Conservation (phyloP, 2,329 filamentous ascomycete genomes). For the Fusarium tjaetaba region DNA sequence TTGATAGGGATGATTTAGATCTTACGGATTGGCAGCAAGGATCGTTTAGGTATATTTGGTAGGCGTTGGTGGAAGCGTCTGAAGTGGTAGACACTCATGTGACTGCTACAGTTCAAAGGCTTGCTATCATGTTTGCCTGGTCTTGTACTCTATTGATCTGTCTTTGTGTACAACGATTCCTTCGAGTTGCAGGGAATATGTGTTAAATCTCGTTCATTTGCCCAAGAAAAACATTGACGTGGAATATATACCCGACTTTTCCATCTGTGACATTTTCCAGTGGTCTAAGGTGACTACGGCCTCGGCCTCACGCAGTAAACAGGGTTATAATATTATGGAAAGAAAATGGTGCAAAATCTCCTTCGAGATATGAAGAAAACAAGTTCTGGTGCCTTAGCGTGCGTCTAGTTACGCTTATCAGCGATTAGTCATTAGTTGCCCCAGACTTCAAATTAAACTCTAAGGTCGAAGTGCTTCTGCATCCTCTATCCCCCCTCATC, state of each 20-base stretch:
- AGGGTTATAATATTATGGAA: background rate
- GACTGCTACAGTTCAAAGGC: fast-evolving
- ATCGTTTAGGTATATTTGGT: background rate
- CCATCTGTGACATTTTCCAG: too few species aligned
- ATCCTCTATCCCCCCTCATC: background rate
- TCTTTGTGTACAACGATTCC: fast-evolving
- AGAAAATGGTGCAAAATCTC: background rate
- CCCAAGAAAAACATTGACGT: too few species aligned
- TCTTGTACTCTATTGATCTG: too few species aligned
- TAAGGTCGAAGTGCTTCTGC: background rate
- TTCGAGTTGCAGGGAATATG: fast-evolving
- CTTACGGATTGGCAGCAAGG: background rate
- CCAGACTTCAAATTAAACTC: background rate
- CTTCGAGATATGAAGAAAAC: too few species aligned
- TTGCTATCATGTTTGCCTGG: fast-evolving
- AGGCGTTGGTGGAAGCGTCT: fast-evolving
- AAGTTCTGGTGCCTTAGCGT: background rate
- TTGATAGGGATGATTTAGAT: background rate
- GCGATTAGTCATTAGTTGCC: background rate
- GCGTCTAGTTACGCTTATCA: background rate
- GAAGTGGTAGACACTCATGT: fast-evolving
- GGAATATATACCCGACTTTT: too few species aligned
- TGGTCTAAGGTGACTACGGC: too few species aligned
- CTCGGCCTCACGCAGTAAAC: background rate
- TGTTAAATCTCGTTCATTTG: too few species aligned